Percentiles rank a stretch among this genome's conserved stretches.
Conservation (phyloP, 495 filamentous ascomycete genomes). For the Clavariopsis aquatica region DNA sequence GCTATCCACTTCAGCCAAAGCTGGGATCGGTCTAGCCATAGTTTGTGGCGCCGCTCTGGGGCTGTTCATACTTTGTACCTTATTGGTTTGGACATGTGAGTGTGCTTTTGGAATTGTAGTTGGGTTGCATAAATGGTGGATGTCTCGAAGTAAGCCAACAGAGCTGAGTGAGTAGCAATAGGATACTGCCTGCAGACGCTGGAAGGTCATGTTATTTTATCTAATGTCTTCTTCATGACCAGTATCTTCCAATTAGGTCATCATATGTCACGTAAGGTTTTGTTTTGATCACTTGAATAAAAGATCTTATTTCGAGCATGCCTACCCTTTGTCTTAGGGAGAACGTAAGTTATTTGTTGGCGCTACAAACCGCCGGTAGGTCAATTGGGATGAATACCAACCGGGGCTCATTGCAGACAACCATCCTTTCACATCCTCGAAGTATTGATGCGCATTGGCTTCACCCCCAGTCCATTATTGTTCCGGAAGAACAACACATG, state of each 20-base stretch:
- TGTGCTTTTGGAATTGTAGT: background rate
- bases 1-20: background rate
- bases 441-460: conserved; percentile 33
- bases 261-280: no score
- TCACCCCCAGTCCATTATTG: conserved; percentile 56
- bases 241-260: no score
- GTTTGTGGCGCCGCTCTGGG: background rate
- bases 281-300: no score
- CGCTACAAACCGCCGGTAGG: no score
- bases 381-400: no score
- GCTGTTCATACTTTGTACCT: background rate
- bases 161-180: background rate
- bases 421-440: background rate
- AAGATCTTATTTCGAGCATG: no score
- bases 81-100: background rate
- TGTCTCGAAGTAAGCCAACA: background rate
- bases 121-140: background rate
- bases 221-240: no score
- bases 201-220: no score
- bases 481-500: conserved; percentile 71
- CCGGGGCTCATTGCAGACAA: background rate
- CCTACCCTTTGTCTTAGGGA: no score
- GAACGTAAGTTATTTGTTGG: no score
- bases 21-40: background rate
- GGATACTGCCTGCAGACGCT: no score